Evolutionary conservation across 306 rosid genomes (phyloP).

Genomic region (Macrotyloma uniflorum): DNA sequence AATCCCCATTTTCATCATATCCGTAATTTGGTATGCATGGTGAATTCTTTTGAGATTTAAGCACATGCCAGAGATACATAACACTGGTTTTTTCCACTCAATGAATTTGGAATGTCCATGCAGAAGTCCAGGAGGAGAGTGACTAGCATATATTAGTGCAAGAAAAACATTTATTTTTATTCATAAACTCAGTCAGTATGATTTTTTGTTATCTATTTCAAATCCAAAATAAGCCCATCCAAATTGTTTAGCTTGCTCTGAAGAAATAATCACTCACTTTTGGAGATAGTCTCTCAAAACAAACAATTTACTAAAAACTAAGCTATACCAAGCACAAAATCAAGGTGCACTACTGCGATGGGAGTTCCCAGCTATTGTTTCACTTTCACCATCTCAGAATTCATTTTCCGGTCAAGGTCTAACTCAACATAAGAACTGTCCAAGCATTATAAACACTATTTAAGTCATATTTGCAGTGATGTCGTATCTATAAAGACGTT

Average conservation of each 20-base stretch:
- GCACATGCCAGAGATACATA: neutral
- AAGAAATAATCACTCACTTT: neutral
- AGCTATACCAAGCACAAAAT: neutral
- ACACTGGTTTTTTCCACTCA: neutral
- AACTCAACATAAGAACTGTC: neutral
- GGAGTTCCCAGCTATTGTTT: slow-evolving; percentile 11
- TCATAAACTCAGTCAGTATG: neutral
- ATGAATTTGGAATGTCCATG: neutral
- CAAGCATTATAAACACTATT: neutral
- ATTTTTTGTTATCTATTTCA: neutral
- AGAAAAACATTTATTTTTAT: neutral
- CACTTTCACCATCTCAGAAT: slow-evolving; percentile 1
- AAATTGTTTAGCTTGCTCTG: neutral
- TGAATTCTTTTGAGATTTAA: neutral
- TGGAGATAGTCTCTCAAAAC: neutral
- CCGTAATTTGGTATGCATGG: neutral
- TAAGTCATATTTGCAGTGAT: neutral
- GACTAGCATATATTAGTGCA: neutral
- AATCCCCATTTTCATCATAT: slow-evolving; percentile 14
- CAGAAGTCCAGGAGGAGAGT: neutral
- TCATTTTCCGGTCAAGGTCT: neutral
- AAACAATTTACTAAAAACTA: neutral
- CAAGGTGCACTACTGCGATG: neutral
- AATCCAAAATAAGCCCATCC: neutral
- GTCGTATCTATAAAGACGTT: neutral